Percentiles rank a stretch among this genome's conserved stretches.
These are phyloP conservation scores for Trichoderma atrobrunneum DNA, from an alignment of 2,329 filamentous ascomycete genomes.

Conservation along the genomic window DNA sequence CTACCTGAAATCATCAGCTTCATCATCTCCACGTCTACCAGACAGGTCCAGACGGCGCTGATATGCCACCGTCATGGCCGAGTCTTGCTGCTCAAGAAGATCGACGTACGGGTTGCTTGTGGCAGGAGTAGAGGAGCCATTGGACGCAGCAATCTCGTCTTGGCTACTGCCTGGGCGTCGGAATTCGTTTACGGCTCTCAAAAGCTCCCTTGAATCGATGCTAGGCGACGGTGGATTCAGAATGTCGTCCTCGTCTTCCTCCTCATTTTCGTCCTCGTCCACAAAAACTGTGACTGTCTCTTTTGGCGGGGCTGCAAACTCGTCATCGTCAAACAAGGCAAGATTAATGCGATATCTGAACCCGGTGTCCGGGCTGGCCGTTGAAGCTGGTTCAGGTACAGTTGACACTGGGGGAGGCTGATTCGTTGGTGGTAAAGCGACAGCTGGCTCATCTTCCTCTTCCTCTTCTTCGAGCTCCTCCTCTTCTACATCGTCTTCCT, in stretches of 20 bases:
- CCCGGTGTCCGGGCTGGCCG: conserved; percentile 18
- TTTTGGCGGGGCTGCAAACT: conserved; percentile 17
- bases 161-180: not conserved
- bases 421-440: not conserved
- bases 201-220: not conserved
- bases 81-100: conserved; percentile 32
- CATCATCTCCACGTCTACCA: conserved; percentile 23
- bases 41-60: conserved; percentile 29
- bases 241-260: not conserved
- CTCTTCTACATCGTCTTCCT: not conserved
- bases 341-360: conserved; percentile 21
- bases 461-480: not conserved
- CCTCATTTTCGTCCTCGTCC: not conserved
- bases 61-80: conserved; percentile 31
- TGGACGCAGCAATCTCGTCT: not conserved
- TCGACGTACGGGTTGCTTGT: conserved; percentile 31
- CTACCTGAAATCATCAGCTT: conserved; percentile 35
- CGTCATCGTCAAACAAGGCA: conserved; percentile 25
- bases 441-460: not conserved
- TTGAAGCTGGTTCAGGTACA: not conserved
- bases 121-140: conserved; percentile 22
- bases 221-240: conserved; percentile 13
- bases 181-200: not conserved
- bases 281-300: not conserved
- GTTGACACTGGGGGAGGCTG: not conserved